Conservation (phyloP, 495 filamentous ascomycete genomes). For the Antarctomyces pellizariae region DNA sequence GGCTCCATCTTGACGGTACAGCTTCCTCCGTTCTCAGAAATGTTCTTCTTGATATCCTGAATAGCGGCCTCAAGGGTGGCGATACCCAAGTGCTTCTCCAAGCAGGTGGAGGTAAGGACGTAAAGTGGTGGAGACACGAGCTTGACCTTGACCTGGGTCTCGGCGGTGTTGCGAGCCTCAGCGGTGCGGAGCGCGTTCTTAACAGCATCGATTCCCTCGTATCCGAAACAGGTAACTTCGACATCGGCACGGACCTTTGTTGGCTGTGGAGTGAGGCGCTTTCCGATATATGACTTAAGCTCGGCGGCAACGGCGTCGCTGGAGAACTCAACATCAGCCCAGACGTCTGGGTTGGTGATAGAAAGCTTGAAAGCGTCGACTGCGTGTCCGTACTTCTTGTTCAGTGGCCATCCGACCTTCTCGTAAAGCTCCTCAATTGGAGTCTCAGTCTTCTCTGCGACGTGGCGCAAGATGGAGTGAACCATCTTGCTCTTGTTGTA, state of each 20-base stretch:
- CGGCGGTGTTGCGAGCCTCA: constrained; percentile 67
- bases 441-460: constrained; percentile 84
- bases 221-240: constrained; percentile 94
- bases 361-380: constrained; percentile 97
- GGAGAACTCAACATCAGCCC: constrained; percentile 77
- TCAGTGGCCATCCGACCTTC: constrained; percentile 86
- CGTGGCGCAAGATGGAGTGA: constrained; percentile 92
- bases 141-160: constrained; percentile 89
- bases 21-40: constrained; percentile 46
- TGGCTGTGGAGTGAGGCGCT: constrained; percentile 85
- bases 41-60: constrained; percentile 53
- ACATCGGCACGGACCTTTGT: constrained; percentile 96
- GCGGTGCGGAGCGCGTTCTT: constrained; percentile 72
- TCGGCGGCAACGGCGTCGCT: constrained; percentile 68
- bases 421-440: constrained; percentile 86
- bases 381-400: constrained; percentile 91
- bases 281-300: constrained; percentile 78
- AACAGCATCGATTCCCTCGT: constrained; percentile 95
- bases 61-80: constrained; percentile 69
- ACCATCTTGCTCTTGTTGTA: constrained; percentile 99
- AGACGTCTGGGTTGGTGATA: constrained; percentile 94
- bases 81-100: constrained; percentile 80
- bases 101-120: constrained; percentile 74
- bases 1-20: constrained; percentile 90
- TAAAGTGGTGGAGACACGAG: constrained; percentile 90